phyloP scores from a whole-genome alignment of 345 rosid species.

The Salix dunnii region DNA sequence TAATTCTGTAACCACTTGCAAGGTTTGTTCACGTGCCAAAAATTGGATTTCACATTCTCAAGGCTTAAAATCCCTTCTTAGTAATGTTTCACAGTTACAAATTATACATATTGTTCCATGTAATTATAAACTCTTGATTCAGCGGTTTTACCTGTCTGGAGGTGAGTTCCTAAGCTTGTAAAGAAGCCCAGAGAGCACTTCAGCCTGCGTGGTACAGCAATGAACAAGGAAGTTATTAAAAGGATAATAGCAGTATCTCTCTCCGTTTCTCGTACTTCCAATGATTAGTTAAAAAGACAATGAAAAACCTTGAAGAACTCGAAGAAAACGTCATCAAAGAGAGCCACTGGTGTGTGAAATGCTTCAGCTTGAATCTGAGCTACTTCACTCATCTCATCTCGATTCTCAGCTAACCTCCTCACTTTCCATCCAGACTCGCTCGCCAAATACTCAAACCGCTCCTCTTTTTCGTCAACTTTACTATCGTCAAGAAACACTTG shows the following conservation, averaged over 20 bases:
- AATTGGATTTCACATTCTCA: background rate
- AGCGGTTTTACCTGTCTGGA: conserved; percentile 51
- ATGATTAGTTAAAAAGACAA: background rate
- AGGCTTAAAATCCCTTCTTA: background rate
- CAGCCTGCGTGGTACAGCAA: conserved; percentile 49
- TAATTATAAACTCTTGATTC: background rate
- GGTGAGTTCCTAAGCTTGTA: conserved; percentile 81
- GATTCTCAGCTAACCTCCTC: conserved; percentile 48
- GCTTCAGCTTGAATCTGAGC: conserved; percentile 77
- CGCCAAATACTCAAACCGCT: conserved; percentile 36
- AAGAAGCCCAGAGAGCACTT: conserved; percentile 69
- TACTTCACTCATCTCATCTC: conserved; percentile 55
- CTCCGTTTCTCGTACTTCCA: too few species aligned
- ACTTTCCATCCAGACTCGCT: conserved; percentile 68
- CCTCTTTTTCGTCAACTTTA: conserved; percentile 1
- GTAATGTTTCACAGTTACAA: background rate
- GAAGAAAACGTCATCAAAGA: conserved; percentile 69
- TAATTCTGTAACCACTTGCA: background rate
- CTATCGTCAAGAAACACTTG: background rate
- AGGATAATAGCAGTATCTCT: background rate
- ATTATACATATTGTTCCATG: background rate
- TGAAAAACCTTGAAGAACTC: conserved; percentile 62
- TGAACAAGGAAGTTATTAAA: background rate
- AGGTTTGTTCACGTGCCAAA: background rate
- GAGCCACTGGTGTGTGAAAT: conserved; percentile 57